Evolutionary conservation across 2,329 filamentous ascomycete species (phyloP).

Genomic region (Colletotrichum gigasporum): DNA sequence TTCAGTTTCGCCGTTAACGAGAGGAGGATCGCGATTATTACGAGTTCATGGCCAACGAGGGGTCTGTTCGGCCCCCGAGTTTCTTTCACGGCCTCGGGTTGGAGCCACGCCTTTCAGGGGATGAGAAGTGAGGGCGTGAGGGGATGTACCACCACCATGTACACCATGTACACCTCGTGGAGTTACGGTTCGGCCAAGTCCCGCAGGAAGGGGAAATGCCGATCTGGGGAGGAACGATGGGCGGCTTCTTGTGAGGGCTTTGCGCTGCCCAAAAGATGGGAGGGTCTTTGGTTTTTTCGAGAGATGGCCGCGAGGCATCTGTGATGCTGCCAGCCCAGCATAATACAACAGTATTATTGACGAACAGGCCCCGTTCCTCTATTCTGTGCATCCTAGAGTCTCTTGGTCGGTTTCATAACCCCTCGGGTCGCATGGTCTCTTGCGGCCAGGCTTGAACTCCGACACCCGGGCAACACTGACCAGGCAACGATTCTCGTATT

Average conservation of each 20-base stretch:
- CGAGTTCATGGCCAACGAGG: constrained; percentile 2
- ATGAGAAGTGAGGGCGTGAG: neutral
- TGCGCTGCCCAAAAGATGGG: neutral
- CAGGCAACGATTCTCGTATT: too few relatives aligned
- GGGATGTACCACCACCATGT: neutral
- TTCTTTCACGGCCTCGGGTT: neutral
- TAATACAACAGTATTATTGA: constrained; percentile 21
- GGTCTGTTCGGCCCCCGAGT: neutral
- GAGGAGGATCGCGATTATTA: neutral
- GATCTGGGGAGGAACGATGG: neutral
- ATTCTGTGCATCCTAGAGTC: too few relatives aligned
- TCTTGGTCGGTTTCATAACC: too few relatives aligned
- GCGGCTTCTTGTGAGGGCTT: neutral
- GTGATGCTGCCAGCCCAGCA: constrained; percentile 12
- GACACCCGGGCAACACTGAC: too few relatives aligned
- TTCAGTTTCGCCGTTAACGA: neutral
- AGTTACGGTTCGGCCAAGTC: neutral
- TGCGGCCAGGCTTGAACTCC: too few relatives aligned
- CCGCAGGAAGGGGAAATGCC: neutral
- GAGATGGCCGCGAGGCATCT: constrained; percentile 8
- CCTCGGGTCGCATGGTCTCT: too few relatives aligned
- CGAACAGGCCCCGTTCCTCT: neutral
- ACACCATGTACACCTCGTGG: neutral
- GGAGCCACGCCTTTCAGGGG: neutral
- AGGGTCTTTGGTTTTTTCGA: neutral